Conservation (phyloP, 192 early-diverging fungal genomes). For the Funneliformis geosporum region DNA sequence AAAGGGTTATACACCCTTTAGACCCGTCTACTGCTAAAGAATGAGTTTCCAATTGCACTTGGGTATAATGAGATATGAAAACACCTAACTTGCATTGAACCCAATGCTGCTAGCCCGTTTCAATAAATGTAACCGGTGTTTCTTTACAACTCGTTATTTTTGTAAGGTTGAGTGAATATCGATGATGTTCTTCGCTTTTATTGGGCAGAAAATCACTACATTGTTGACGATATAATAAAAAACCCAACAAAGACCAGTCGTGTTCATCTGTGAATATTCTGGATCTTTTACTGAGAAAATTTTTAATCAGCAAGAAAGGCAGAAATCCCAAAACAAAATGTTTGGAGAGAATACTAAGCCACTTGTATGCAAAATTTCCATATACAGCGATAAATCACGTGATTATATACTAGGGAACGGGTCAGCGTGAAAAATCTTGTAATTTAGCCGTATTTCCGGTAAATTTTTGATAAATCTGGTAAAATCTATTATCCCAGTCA, state of each 20-base stretch:
- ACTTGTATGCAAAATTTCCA: too few species aligned
- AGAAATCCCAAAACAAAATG: too few species aligned
- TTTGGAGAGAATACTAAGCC: too few species aligned
- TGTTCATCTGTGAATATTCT: too few species aligned
- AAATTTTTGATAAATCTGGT: too few species aligned
- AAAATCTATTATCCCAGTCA: too few species aligned
- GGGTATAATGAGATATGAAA: not conserved
- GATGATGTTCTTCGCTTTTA: conserved; percentile 8
- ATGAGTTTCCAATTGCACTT: conserved; percentile 13
- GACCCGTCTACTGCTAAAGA: conserved; percentile 12
- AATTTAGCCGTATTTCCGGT: too few species aligned
- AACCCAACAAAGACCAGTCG: conserved; percentile 9
- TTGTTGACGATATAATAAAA: conserved; percentile 9
- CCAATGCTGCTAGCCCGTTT: not conserved
- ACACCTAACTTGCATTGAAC: conserved; percentile 8
- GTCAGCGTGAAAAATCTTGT: too few species aligned
- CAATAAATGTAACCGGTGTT: not conserved
- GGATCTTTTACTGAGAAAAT: too few species aligned
- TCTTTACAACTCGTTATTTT: not conserved
- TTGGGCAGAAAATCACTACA: conserved; percentile 15
- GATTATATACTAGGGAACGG: too few species aligned
- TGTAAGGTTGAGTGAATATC: not conserved
- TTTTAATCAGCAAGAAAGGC: too few species aligned
- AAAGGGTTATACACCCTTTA: conserved; percentile 6
- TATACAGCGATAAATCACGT: too few species aligned